Percentiles rank a stretch among this genome's conserved stretches.
Conservation (phyloP, 805 yeast genomes). For the Lipomyces mesembrius region DNA sequence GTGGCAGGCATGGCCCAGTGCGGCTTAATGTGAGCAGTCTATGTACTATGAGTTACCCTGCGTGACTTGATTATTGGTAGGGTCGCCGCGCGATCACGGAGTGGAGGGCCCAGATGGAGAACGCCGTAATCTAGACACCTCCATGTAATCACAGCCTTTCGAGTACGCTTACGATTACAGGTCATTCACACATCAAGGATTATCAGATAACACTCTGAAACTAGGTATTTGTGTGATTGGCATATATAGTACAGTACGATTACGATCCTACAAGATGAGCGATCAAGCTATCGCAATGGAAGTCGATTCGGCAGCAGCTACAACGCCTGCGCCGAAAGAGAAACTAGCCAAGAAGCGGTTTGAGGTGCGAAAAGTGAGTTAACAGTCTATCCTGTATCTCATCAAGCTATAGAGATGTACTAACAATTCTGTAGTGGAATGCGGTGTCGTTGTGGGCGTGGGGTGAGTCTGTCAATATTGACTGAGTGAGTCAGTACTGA, state of each 20-base stretch:
- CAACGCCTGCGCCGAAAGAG: slow-evolving; percentile 3
- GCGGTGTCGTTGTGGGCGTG: slow-evolving; percentile 99
- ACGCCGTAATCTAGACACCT: not conserved
- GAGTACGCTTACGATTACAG: not conserved
- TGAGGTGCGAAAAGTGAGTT: slow-evolving; percentile 73
- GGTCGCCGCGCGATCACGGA: no score
- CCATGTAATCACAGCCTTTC: not conserved
- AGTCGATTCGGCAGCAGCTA: slow-evolving; percentile 19
- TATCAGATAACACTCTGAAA: not conserved
- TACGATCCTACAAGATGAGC: slow-evolving; percentile 7
- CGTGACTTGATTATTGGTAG: no score
- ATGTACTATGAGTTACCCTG: no score
- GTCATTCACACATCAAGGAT: not conserved
- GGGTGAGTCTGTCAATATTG: slow-evolving; percentile 46
- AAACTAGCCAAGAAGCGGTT: slow-evolving; percentile 63
- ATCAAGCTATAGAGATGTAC: not conserved
- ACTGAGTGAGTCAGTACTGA: not conserved
- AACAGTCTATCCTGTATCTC: not conserved
- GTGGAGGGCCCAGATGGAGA: no score
- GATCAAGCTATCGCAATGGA: slow-evolving; percentile 30
- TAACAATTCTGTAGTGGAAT: slow-evolving; percentile 63
- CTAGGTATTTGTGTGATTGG: not conserved
- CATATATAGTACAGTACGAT: not conserved
- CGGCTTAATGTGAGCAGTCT: no score
- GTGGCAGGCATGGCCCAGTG: no score